Conservation (phyloP, 2,329 filamentous ascomycete genomes). For the Penicillium aurantiogriseum region DNA sequence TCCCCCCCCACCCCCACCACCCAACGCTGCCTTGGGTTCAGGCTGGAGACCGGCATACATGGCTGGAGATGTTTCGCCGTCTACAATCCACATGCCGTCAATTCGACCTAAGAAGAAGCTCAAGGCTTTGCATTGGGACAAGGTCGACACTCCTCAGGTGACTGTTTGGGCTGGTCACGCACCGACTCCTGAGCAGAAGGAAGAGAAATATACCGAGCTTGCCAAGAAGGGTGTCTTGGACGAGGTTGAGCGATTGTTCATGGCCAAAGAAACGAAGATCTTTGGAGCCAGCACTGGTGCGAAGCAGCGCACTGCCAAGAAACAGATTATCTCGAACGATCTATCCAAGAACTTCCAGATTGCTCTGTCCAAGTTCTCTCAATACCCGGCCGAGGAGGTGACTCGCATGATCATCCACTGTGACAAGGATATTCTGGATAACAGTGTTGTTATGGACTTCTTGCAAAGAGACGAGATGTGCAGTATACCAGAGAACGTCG, state of each 20-base stretch:
- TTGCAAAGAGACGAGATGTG: slow-evolving; percentile 88
- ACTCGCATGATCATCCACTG: slow-evolving; percentile 95
- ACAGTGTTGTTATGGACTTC: slow-evolving; percentile 93
- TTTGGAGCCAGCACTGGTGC: slow-evolving; percentile 63
- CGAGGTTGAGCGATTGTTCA: slow-evolving; percentile 94
- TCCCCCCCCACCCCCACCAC: slow-evolving; percentile 65
- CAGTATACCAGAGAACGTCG: slow-evolving; percentile 84
- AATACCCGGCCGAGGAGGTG: slow-evolving; percentile 76
- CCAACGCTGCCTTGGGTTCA: slow-evolving; percentile 58
- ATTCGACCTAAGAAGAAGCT: slow-evolving; percentile 98
- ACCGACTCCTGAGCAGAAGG: slow-evolving; percentile 81
- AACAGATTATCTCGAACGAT: slow-evolving; percentile 91
- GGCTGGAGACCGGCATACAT: slow-evolving; percentile 69
- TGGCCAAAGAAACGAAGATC: slow-evolving; percentile 93
- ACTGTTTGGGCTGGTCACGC: slow-evolving; percentile 90
- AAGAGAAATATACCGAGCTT: slow-evolving; percentile 93
- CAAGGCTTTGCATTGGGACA: slow-evolving; percentile 99
- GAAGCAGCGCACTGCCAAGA: slow-evolving; percentile 89
- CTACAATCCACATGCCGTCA: slow-evolving; percentile 69
- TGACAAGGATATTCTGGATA: slow-evolving; percentile 83
- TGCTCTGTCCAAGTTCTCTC: slow-evolving; percentile 89
- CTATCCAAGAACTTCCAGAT: slow-evolving; percentile 90
- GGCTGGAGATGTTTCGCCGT: slow-evolving; percentile 57
- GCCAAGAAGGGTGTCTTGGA: slow-evolving; percentile 93
- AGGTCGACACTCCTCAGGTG: slow-evolving; percentile 86